These are phyloP conservation scores for Pseudodiploospora longispora DNA, from an alignment of 2,329 filamentous ascomycete species.

Conservation along the genomic window DNA sequence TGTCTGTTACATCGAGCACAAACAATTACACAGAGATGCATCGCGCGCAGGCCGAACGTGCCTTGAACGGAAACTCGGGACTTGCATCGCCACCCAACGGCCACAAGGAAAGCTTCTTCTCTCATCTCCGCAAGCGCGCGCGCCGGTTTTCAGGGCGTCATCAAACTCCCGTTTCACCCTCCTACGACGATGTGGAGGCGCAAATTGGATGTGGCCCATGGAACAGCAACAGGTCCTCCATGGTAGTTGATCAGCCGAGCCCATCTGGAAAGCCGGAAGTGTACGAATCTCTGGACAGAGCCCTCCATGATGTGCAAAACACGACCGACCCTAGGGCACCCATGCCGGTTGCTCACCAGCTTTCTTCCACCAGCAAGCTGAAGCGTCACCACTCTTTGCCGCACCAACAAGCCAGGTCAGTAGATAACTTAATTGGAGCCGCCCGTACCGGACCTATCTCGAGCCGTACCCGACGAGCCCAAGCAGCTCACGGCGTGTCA, in stretches of 20 bases:
- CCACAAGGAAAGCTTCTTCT: constrained; percentile 96
- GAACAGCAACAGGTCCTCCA: constrained; percentile 77
- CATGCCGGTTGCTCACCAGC: constrained; percentile 45
- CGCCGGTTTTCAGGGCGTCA: constrained; percentile 87
- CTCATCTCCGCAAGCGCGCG: constrained; percentile 87
- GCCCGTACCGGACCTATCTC: constrained; percentile 58
- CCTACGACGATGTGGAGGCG: constrained; percentile 82
- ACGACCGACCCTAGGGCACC: constrained; percentile 39
- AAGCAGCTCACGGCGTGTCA: constrained; percentile 65
- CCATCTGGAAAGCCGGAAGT: constrained; percentile 45
- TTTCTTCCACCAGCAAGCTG: constrained; percentile 39
- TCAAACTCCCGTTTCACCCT: constrained; percentile 69
- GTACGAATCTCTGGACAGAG: constrained; percentile 54
- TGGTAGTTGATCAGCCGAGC: constrained; percentile 59
- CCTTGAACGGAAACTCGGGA: constrained; percentile 72
- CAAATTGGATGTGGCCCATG: constrained; percentile 86
- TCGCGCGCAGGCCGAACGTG: constrained; percentile 82
- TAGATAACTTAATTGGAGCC: constrained; percentile 54
- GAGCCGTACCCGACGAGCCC: constrained; percentile 69
- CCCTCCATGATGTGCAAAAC: constrained; percentile 46
- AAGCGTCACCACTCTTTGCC: constrained; percentile 60
- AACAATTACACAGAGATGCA: constrained; percentile 90
- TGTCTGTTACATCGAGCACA: constrained; percentile 84
- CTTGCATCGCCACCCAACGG: constrained; percentile 68
- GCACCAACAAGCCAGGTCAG: constrained; percentile 53